These are phyloP conservation scores for Suillus americanus DNA, from an alignment of 768 basidiomycete species.

Conservation along the genomic window DNA sequence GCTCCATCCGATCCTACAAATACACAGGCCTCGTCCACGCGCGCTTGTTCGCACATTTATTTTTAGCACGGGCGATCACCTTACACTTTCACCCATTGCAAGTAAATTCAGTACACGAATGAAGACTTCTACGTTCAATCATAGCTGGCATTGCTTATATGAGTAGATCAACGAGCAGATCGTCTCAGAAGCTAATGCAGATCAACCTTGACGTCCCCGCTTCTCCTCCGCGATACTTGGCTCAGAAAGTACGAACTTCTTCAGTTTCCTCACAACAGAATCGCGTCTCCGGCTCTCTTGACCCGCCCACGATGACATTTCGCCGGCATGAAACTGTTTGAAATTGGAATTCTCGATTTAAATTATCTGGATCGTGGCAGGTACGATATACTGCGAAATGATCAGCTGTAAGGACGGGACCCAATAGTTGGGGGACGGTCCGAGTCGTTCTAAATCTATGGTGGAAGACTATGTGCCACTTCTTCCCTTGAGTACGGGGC, in stretches of 20 bases:
- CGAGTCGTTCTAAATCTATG: neutral
- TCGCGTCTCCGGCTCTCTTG: neutral
- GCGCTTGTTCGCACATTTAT: neutral
- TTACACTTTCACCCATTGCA: neutral
- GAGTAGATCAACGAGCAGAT: neutral
- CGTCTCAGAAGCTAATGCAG: neutral
- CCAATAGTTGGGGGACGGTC: neutral
- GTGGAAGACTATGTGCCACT: neutral
- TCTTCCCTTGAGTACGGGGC: neutral
- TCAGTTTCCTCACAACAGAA: neutral
- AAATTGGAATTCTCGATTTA: neutral
- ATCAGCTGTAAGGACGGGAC: neutral
- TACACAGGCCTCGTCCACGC: neutral
- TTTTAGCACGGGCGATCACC: neutral
- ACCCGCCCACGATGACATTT: neutral
- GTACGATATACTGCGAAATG: neutral
- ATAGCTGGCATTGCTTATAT: neutral
- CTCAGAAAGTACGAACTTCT: neutral
- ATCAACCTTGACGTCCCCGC: neutral
- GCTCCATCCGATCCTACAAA: neutral
- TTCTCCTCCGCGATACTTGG: neutral
- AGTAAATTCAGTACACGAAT: neutral
- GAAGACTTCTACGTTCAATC: neutral
- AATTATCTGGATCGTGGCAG: neutral
- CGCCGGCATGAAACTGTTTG: neutral